Evolutionary conservation across 768 basidiomycete genomes (phyloP).

Genomic region (Paxillus involutus): DNA sequence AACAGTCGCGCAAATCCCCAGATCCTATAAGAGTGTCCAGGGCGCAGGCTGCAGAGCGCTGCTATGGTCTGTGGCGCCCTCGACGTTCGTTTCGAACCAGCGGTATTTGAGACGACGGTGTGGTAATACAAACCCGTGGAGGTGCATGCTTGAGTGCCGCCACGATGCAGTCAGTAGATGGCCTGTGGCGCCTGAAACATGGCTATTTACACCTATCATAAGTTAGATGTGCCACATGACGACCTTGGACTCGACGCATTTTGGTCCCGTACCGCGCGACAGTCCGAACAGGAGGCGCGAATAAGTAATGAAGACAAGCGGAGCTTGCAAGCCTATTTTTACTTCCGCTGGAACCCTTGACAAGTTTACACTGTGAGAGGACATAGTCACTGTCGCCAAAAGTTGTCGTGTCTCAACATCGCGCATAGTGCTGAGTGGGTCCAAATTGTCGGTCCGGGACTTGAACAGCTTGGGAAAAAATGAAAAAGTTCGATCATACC

Average conservation of each 20-base stretch:
- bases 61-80: too few species aligned
- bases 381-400: too few species aligned
- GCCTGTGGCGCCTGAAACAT: background rate
- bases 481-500: constrained; percentile 29
- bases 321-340: too few species aligned
- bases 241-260: background rate
- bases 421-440: too few species aligned
- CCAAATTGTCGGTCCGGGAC: constrained; percentile 14
- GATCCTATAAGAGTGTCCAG: too few species aligned
- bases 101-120: background rate
- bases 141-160: background rate
- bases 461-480: constrained; percentile 15
- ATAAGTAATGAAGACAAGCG: too few species aligned
- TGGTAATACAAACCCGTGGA: background rate
- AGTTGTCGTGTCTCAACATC: background rate
- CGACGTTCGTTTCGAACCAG: background rate
- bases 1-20: too few species aligned
- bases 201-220: background rate
- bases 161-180: background rate
- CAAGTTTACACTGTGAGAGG: too few species aligned
- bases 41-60: too few species aligned
- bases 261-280: background rate
- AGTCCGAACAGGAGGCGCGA: too few species aligned
- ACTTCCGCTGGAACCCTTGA: too few species aligned
- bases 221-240: background rate